Conservation (phyloP, 305 asterid species). For the Solanum hybrid region DNA sequence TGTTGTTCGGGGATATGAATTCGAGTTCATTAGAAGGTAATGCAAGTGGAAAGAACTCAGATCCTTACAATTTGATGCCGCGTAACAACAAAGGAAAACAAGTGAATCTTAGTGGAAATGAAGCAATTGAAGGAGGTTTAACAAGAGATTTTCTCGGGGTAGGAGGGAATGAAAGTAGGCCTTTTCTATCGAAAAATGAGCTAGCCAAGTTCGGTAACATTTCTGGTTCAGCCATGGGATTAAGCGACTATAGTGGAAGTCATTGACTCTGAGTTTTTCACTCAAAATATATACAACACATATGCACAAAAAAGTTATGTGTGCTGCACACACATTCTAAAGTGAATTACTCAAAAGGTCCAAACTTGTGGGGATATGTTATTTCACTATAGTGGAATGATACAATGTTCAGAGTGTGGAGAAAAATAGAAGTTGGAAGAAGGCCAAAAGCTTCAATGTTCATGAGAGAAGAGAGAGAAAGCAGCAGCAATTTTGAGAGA, state of each 20-base stretch:
- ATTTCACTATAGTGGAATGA: neutral
- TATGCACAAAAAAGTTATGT: neutral
- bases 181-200: slow-evolving; percentile 39
- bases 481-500: slow-evolving; percentile 26
- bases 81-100: slow-evolving; percentile 21
- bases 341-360: neutral
- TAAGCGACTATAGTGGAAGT: slow-evolving; percentile 38
- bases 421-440: neutral
- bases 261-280: neutral
- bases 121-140: slow-evolving; percentile 35
- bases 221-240: slow-evolving; percentile 36
- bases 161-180: slow-evolving; percentile 38
- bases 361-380: neutral
- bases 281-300: neutral
- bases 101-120: slow-evolving; percentile 14
- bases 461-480: slow-evolving; percentile 1
- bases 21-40: slow-evolving; percentile 11
- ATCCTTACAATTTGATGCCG: neutral
- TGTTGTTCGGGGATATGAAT: slow-evolving; percentile 19
- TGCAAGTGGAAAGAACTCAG: slow-evolving; percentile 10
- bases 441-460: neutral
- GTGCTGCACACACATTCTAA: neutral
- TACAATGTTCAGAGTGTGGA: neutral
- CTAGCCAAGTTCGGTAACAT: slow-evolving; percentile 40
- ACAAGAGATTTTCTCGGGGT: slow-evolving; percentile 89